phyloP scores from a whole-genome alignment of 257 asterid genomes.

The Ajuga chamaepitys region DNA sequence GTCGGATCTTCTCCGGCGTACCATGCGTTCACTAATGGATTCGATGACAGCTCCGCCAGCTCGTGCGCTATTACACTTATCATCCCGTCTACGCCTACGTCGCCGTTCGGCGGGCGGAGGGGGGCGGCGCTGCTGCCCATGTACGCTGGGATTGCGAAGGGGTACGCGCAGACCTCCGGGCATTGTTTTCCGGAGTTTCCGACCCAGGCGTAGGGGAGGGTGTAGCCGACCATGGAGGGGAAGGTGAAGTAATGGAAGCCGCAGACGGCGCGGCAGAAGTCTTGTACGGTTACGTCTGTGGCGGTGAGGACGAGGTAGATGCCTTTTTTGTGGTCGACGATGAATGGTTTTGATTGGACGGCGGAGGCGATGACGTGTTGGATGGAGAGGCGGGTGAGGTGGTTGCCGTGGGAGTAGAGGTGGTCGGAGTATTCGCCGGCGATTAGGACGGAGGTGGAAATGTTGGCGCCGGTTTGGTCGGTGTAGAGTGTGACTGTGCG shows the following conservation, averaged over 20 bases:
- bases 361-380: conserved; percentile 73
- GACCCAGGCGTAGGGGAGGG: conserved; percentile 82
- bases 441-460: conserved; percentile 52
- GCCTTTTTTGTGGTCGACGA: conserved; percentile 82
- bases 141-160: conserved; percentile 76
- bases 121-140: conserved; percentile 68
- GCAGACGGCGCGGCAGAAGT: conserved; percentile 87
- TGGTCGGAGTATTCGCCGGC: conserved; percentile 76
- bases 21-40: conserved; percentile 97
- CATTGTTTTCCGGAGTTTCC: conserved; percentile 87
- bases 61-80: conserved; percentile 87
- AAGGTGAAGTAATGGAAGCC: conserved; percentile 96
- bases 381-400: conserved; percentile 61
- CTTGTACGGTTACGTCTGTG: conserved; percentile 77
- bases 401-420: conserved; percentile 54
- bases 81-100: conserved; percentile 84
- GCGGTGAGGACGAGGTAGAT: conserved; percentile 76
- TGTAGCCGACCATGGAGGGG: conserved; percentile 78
- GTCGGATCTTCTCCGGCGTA: conserved; percentile 95
- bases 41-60: conserved; percentile 85
- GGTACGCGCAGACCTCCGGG: conserved; percentile 94
- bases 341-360: conserved; percentile 60
- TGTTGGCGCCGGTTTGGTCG: conserved; percentile 83
- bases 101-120: conserved; percentile 64
- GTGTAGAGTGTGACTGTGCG: conserved; percentile 67